A percentile compares a stretch with the other conserved stretches of the same genome.
Conservation (phyloP, 192 early-diverging fungal genomes). For the Lobosporangium transversale region DNA sequence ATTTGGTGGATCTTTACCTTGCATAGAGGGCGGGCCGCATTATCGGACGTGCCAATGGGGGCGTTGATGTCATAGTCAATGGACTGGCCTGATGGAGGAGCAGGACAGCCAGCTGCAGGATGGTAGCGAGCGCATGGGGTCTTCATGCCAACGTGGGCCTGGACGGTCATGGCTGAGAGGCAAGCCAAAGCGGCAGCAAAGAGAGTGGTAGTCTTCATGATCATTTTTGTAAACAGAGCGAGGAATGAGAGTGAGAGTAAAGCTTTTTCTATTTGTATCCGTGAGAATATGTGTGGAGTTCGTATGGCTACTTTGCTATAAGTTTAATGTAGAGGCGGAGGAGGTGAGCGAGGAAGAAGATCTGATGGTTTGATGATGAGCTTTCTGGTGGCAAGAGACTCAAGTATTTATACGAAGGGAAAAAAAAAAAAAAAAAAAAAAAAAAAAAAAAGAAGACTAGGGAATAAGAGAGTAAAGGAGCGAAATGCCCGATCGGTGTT, state of each 20-base stretch:
- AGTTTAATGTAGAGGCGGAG: no score
- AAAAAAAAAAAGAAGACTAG: no score
- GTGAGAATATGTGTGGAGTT: no score
- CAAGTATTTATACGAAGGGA: no score
- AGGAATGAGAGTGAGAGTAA: not conserved
- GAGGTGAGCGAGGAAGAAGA: no score
- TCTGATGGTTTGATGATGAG: no score
- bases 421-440: no score
- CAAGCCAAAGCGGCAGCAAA: conserved; percentile 11
- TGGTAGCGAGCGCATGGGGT: conserved; percentile 59
- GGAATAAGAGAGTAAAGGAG: no score
- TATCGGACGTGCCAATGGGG: conserved; percentile 49
- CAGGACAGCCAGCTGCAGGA: conserved; percentile 52
- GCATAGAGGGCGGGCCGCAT: conserved; percentile 54
- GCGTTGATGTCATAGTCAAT: conserved; percentile 61
- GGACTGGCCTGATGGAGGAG: conserved; percentile 49
- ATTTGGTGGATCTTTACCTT: conserved; percentile 26
- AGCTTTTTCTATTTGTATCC: not conserved
- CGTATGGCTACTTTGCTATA: no score
- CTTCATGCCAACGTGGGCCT: conserved; percentile 56
- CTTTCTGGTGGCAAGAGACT: no score
- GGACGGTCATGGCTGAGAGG: conserved; percentile 39
- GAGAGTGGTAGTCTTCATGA: conserved; percentile 37
- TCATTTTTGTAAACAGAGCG: conserved; percentile 8
- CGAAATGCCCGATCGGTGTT: no score